Conservation (phyloP, 2,329 filamentous ascomycete genomes). For the Sporothrix brasiliensis region DNA sequence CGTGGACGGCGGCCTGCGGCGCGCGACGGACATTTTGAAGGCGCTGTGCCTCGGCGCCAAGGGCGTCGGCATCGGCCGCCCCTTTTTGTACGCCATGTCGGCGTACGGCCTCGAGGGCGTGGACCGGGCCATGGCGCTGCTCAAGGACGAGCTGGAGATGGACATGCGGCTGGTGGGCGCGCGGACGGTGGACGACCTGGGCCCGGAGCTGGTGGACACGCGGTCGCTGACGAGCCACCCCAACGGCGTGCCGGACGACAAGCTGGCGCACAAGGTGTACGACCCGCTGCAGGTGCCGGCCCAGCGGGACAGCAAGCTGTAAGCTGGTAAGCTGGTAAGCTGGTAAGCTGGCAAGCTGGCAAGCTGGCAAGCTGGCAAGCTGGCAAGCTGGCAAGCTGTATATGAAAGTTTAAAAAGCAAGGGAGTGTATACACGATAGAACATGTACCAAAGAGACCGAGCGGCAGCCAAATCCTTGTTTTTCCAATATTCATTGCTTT, state of each 20-base stretch:
- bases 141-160: conserved; percentile 98
- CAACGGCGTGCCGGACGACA: conserved; percentile 54
- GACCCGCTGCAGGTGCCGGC: conserved; percentile 57
- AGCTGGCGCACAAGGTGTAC: conserved; percentile 54
- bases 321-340: neutral
- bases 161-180: conserved; percentile 94
- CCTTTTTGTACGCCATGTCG: conserved; percentile 95
- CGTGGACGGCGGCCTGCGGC: conserved; percentile 86
- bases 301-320: conserved; percentile 58
- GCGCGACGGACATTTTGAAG: conserved; percentile 94
- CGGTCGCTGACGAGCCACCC: conserved; percentile 64
- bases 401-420: neutral
- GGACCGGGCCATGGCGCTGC: conserved; percentile 85
- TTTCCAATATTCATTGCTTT: conserved; percentile 1
- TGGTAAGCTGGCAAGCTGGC: neutral
- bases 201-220: conserved; percentile 77
- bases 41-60: conserved; percentile 88
- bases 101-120: conserved; percentile 87
- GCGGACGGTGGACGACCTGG: conserved; percentile 72
- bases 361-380: conserved; percentile 37
- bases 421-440: conserved; percentile 15
- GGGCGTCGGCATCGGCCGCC: conserved; percentile 90
- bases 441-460: conserved; percentile 15
- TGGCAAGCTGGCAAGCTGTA: too few relatives aligned
- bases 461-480: conserved; percentile 6